Evolutionary conservation across 495 filamentous ascomycete genomes (phyloP), one percentile per base, ranked within the genome.

Genomic region (Penicillium turbatum): DNA sequence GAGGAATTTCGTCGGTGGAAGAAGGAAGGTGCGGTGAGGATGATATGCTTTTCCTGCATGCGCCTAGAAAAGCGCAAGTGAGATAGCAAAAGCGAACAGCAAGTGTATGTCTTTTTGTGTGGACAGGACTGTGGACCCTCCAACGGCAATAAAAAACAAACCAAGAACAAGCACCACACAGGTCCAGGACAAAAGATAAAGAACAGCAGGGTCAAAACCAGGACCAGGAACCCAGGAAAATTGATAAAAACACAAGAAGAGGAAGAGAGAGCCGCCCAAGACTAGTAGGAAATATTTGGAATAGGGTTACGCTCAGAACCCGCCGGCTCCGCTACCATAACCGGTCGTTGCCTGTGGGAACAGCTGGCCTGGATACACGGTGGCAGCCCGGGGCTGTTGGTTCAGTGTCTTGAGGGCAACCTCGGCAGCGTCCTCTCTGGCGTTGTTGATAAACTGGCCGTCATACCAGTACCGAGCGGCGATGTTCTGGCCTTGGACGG

Each of bases 381-480:
- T 67, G 15, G 57, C 55, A 32, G 62, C 31, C 11, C 57, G 48
- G 3, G 61, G 50, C 35, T 63, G 65, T 24, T 63, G 54, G 40
- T 64, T 71, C 26, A 78, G 48, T 13, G 46, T 11, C 43, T 73
- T 78, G 50, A 92, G 63, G 43, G 86, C 86, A 53, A 86, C 74
- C 70, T 90, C 90, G 61, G 91, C 90, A 31, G 89, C 91, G 68
- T 96, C 91, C 63, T 96, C 92, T 69, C 82, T 88, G 47, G 92
- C 91, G 63, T 92, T 93, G 72, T 91, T 81, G 72, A 90, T 72
- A 61, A 86, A 87, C 57, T 89, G 81, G 34, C 89, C 91, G 68
- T 95, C 90, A 70, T 95, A 96, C 90, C 88, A 96, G 74, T 84
- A 95, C 52, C 89, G 84, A 35, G 90, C 92, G 8, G 73, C 52